Evolutionary conservation across 208 protist genomes (phyloP).

Genomic region (Leishmania amazonensis): DNA sequence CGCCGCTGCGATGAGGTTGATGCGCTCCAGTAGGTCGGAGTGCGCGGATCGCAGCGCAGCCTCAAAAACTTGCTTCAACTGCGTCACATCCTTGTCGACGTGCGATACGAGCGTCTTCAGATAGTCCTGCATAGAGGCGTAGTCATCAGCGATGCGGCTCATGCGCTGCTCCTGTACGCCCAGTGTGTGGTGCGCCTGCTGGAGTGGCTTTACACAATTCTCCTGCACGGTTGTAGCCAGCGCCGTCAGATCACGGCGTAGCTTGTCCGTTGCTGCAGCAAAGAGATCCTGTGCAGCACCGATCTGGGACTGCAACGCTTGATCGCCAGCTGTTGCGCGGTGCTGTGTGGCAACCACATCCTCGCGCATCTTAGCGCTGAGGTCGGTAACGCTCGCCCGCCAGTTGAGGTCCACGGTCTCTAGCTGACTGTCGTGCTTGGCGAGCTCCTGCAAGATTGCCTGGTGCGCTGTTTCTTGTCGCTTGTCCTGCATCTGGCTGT

Average conservation of each 20-base stretch:
- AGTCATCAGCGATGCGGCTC: slow-evolving; percentile 36
- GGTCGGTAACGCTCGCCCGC: slow-evolving; percentile 69
- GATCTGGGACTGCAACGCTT: slow-evolving; percentile 47
- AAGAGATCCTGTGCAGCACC: slow-evolving; percentile 43
- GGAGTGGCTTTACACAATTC: slow-evolving; percentile 43
- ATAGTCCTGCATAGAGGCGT: slow-evolving; percentile 45
- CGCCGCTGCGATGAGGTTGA: slow-evolving; percentile 52
- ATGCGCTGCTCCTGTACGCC: slow-evolving; percentile 36
- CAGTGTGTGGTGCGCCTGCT: slow-evolving; percentile 38
- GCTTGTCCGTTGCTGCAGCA: slow-evolving; percentile 16
- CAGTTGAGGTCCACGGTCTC: slow-evolving; percentile 80
- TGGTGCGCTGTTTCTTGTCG: slow-evolving; percentile 63
- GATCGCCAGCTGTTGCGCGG: slow-evolving; percentile 31
- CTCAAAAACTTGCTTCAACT: slow-evolving; percentile 69
- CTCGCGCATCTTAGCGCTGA: slow-evolving; percentile 50
- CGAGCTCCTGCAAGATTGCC: slow-evolving; percentile 65
- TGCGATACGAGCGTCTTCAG: slow-evolving; percentile 43
- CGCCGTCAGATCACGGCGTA: slow-evolving; percentile 37
- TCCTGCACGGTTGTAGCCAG: slow-evolving; percentile 34
- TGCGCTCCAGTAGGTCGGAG: slow-evolving; percentile 77
- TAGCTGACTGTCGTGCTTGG: slow-evolving; percentile 70
- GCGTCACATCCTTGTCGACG: slow-evolving; percentile 55
- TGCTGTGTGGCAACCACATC: slow-evolving; percentile 29
- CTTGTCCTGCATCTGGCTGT: slow-evolving; percentile 59
- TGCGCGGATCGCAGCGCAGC: slow-evolving; percentile 64